phyloP scores from a whole-genome alignment of 2,329 filamentous ascomycete species.

The Claviceps citrina region DNA sequence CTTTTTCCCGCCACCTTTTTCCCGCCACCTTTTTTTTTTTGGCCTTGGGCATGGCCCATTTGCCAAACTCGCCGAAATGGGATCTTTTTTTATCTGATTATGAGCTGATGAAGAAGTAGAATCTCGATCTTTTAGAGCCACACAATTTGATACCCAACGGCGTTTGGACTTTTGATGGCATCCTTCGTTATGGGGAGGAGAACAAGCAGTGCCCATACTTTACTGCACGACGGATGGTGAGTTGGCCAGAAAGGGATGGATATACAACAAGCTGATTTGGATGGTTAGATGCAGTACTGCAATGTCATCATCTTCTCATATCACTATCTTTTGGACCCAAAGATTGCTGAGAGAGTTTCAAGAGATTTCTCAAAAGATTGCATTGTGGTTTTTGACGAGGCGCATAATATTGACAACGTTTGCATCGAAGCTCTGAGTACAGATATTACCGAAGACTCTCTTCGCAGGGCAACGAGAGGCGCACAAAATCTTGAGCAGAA shows the following conservation, averaged over 20 bases:
- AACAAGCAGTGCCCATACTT: conserved; percentile 98
- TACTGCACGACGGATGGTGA: conserved; percentile 80
- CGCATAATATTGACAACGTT: conserved; percentile 98
- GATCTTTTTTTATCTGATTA: too few relatives aligned
- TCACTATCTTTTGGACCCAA: conserved; percentile 92
- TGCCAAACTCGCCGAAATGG: not conserved
- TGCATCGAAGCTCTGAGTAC: conserved; percentile 97
- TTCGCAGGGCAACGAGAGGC: conserved; percentile 78
- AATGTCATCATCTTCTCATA: conserved; percentile 99
- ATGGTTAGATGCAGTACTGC: conserved; percentile 77
- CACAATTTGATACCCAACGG: conserved; percentile 90
- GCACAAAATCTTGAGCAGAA: conserved; percentile 82
- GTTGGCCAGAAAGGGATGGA: conserved; percentile 8
- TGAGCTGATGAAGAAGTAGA: conserved; percentile 30
- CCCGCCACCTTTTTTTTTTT: too few relatives aligned
- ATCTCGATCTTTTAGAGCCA: conserved; percentile 84
- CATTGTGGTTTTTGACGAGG: conserved; percentile 96
- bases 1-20: not conserved
- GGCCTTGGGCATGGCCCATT: too few relatives aligned
- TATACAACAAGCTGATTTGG: conserved; percentile 7
- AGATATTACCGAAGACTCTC: conserved; percentile 86
- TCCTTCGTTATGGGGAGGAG: conserved; percentile 80
- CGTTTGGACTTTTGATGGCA: conserved; percentile 85
- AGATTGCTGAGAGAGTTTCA: conserved; percentile 90
- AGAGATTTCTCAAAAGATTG: conserved; percentile 95